A percentile compares a stretch with the other conserved stretches of the same genome.
phyloP scores from a whole-genome alignment of 176 grass and related monocot genomes.

The Rhynchospora pubera region DNA sequence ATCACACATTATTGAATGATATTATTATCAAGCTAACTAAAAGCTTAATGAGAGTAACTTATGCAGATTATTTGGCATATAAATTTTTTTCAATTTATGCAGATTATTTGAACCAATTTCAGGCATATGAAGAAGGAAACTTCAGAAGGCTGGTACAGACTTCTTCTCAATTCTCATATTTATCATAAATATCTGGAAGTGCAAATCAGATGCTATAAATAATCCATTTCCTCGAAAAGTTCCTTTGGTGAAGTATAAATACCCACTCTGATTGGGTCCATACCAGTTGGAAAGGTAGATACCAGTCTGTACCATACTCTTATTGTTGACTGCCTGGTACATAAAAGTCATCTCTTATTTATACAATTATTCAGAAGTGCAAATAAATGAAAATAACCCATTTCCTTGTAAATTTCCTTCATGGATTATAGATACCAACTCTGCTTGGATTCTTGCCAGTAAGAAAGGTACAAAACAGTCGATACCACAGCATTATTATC shows the following conservation, averaged over 20 bases:
- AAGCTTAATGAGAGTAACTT: no score
- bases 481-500: not conserved
- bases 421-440: not conserved
- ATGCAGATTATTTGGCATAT: not conserved
- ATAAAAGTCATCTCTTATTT: not conserved
- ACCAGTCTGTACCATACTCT: no score
- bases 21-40: no score
- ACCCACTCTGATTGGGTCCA: no score
- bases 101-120: slow-evolving; percentile 86
- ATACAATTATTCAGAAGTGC: not conserved
- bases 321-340: no score
- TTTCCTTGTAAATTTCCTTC: not conserved
- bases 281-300: no score
- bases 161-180: no score
- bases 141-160: slow-evolving; percentile 87
- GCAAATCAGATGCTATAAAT: no score
- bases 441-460: not conserved
- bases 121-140: slow-evolving; percentile 86
- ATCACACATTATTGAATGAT: no score
- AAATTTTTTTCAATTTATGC: not conserved
- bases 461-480: not conserved
- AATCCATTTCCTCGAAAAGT: no score
- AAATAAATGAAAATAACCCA: not conserved
- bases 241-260: no score
- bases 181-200: no score